Evolutionary conservation across 129 eudicot genomes (phyloP).

Genomic region (Mikania micrantha): DNA sequence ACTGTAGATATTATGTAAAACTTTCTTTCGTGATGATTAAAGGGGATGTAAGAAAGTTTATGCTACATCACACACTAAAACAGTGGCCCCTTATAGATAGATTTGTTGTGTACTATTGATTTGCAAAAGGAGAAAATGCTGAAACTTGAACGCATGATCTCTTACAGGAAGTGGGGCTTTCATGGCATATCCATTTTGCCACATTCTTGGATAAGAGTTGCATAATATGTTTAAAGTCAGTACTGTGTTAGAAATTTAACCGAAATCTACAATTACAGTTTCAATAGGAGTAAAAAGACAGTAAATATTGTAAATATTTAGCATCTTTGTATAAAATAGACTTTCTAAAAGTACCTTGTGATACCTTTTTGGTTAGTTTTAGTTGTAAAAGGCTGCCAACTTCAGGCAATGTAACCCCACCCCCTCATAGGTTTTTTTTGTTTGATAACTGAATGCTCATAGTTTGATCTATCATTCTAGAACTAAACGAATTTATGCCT

Average conservation of each 20-base stretch:
- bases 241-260: not conserved
- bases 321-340: not conserved
- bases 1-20: not conserved
- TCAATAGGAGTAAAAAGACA: not conserved
- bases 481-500: not conserved
- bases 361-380: not conserved
- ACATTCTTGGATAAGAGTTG: not conserved
- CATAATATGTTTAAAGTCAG: not conserved
- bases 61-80: not conserved
- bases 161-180: not conserved
- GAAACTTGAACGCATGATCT: not conserved
- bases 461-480: not conserved
- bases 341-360: not conserved
- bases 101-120: not conserved
- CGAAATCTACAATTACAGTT: not conserved
- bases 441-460: not conserved
- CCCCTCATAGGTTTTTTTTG: not conserved
- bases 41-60: not conserved
- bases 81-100: not conserved
- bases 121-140: not conserved
- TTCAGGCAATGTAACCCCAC: not conserved
- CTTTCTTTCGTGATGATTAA: not conserved
- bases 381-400: not conserved
- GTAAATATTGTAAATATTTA: no score
- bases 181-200: not conserved